phyloP scores from a whole-genome alignment of 108 stramenopile species.

The Fistulifera pelliculosa region DNA sequence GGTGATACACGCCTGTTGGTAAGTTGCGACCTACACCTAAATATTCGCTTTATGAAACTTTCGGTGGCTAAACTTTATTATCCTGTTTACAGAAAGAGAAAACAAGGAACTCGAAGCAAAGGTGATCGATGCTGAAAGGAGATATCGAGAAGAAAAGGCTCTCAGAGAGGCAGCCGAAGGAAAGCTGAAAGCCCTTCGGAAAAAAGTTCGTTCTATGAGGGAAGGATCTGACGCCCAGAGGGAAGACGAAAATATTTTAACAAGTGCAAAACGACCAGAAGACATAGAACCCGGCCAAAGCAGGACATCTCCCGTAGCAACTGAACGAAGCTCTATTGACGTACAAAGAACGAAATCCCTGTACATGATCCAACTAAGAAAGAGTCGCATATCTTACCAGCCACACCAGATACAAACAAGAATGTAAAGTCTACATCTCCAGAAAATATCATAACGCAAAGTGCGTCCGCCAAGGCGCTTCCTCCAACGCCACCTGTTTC shows the following conservation, averaged over 20 bases:
- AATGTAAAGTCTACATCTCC: too few species aligned
- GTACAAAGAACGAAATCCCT: too few species aligned
- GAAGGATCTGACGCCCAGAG: background rate
- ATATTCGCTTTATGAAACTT: background rate
- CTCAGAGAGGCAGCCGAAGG: slow-evolving; percentile 40
- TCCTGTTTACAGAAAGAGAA: slow-evolving; percentile 37
- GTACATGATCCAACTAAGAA: too few species aligned
- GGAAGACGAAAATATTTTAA: slow-evolving; percentile 1
- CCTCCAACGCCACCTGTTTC: too few species aligned
- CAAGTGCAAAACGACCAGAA: too few species aligned
- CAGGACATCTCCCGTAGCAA: too few species aligned
- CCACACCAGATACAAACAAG: too few species aligned
- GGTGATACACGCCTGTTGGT: slow-evolving; percentile 53
- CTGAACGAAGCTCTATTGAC: too few species aligned
- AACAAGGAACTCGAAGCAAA: slow-evolving; percentile 78
- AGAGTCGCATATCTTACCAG: too few species aligned
- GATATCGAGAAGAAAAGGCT: slow-evolving; percentile 47
- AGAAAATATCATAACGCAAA: too few species aligned
- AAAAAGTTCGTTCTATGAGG: slow-evolving; percentile 13
- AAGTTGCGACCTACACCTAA: slow-evolving; percentile 15
- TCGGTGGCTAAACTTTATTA: background rate
- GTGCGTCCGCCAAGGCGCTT: too few species aligned
- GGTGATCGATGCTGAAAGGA: slow-evolving; percentile 46
- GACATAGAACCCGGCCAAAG: too few species aligned
- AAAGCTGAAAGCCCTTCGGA: slow-evolving; percentile 29